These are phyloP conservation scores for Acanthamoeba culbertsoni DNA, from an alignment of 208 protist genomes.

Conservation along the genomic window DNA sequence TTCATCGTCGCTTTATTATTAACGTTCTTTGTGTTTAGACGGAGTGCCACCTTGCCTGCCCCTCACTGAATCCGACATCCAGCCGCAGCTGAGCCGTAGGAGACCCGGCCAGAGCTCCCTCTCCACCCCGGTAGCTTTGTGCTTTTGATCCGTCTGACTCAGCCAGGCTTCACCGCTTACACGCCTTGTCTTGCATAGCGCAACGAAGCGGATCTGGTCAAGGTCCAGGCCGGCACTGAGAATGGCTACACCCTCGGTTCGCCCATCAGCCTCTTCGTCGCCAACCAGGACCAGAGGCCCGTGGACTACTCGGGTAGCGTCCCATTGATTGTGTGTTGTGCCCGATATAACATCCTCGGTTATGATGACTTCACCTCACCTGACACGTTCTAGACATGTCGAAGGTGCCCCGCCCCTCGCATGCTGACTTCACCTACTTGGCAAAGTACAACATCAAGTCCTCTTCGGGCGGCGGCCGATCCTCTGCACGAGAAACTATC, in stretches of 20 bases:
- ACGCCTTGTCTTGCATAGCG: conserved; percentile 39
- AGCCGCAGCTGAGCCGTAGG: conserved; percentile 78
- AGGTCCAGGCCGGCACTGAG: conserved; percentile 85
- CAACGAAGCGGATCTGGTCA: conserved; percentile 82
- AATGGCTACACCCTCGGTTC: conserved; percentile 84
- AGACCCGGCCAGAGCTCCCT: conserved; percentile 83
- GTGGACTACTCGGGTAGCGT: conserved; percentile 82
- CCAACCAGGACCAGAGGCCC: conserved; percentile 86
- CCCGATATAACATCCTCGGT: too few species aligned
- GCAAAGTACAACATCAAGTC: conserved; percentile 79
- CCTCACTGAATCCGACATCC: conserved; percentile 85
- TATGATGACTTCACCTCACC: background rate
- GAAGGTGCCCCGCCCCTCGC: conserved; percentile 85
- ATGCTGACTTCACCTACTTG: conserved; percentile 89
- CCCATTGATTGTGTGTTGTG: too few species aligned
- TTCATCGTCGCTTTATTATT: conserved; percentile 16
- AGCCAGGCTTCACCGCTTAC: background rate
- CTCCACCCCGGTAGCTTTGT: conserved; percentile 78
- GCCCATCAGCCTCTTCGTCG: conserved; percentile 84
- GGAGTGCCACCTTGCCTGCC: conserved; percentile 79
- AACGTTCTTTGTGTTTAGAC: conserved; percentile 77
- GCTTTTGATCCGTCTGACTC: background rate
- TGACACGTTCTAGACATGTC: conserved; percentile 26
- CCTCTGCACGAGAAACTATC: conserved; percentile 87
- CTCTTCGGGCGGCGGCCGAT: conserved; percentile 83